Base-by-base conservation (phyloP, 1,284 basidiomycete genomes). In the Heterobasidion occidentale region DNA sequence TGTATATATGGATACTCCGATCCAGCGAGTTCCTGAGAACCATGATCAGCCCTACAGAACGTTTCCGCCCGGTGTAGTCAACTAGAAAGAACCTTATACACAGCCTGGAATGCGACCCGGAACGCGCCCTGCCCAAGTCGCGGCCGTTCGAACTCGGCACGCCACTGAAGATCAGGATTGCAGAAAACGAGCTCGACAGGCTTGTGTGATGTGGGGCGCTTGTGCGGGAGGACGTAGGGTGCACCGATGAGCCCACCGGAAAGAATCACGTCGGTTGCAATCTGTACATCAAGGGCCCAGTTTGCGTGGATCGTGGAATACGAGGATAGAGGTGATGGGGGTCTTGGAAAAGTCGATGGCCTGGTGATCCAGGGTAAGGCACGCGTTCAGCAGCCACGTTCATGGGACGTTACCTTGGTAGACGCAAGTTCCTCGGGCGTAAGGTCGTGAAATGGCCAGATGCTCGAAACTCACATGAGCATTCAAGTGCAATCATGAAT, bases 231-330 rank as follows among this genome's bases (percentile, higher is more conserved):
- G 36, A 74, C 63, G 65, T 75, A 75, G 34, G 81, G 80, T 17
- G 77, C 79, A 44, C 83, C 84, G 56, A 88, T 75, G 58, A 81
- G 66, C 8, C 88, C 86, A 50, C 77, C 77, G 38, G 84, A 83
- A 60, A 78, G 80, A 58, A 98, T 77, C 46, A 97, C 76, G 74
- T 98, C 96, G 62, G 84, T 83, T 55, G 90, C 80, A 56, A 97
- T 74, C 67, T 94, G 94, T 36, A 90, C 83, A 67, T 98, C 95
- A 51, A 95, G 76, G 9, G 88, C 89, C 95, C 95, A 98, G 70
- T 98, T n/a, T 81, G 73, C 91, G 83, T 44, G 89, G 88, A 73
- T 99, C 96, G 72, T 98, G 93, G 67, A 96, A 91, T 50, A 97
- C 91, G 60, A 98, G 85, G 55, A 95, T 80, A 9, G 94, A 93